These are phyloP conservation scores for Monascus ruber DNA, from an alignment of 2,329 filamentous ascomycete species.

Conservation along the genomic window DNA sequence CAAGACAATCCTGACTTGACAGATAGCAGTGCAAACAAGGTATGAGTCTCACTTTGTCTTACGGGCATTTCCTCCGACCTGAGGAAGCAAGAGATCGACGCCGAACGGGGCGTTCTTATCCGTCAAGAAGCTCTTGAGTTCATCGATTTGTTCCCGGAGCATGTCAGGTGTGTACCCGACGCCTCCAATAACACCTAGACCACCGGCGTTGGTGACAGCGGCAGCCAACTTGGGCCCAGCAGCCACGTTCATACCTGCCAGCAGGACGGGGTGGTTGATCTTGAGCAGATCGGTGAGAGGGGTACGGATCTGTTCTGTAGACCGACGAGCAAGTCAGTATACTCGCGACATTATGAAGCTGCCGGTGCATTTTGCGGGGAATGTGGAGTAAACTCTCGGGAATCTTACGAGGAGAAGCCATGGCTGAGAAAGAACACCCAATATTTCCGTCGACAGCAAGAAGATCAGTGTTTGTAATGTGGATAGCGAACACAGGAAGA, in stretches of 20 bases:
- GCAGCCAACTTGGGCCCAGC: slow-evolving; percentile 93
- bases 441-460: too few species aligned
- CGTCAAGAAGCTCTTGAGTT: slow-evolving; percentile 76
- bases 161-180: slow-evolving; percentile 89
- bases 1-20: not conserved
- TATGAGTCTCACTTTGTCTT: slow-evolving; percentile 66
- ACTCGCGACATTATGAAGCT: not conserved
- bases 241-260: slow-evolving; percentile 98
- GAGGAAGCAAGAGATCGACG: slow-evolving; percentile 83
- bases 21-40: not conserved
- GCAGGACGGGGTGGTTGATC: slow-evolving; percentile 92
- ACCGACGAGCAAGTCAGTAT: slow-evolving; percentile 11
- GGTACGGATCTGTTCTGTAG: slow-evolving; percentile 74
- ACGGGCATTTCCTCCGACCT: slow-evolving; percentile 85
- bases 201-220: slow-evolving; percentile 92
- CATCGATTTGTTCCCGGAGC: slow-evolving; percentile 86
- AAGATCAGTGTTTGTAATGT: too few species aligned
- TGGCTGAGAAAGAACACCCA: slow-evolving; percentile 22
- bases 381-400: slow-evolving; percentile 8
- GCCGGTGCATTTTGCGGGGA: slow-evolving; percentile 1
- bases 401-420: slow-evolving; percentile 70
- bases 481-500: too few species aligned
- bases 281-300: slow-evolving; percentile 89
- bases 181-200: slow-evolving; percentile 91
- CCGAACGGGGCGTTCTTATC: slow-evolving; percentile 95